Base-by-base conservation (phyloP, 345 rosid species). In the Ricinus communis region DNA sequence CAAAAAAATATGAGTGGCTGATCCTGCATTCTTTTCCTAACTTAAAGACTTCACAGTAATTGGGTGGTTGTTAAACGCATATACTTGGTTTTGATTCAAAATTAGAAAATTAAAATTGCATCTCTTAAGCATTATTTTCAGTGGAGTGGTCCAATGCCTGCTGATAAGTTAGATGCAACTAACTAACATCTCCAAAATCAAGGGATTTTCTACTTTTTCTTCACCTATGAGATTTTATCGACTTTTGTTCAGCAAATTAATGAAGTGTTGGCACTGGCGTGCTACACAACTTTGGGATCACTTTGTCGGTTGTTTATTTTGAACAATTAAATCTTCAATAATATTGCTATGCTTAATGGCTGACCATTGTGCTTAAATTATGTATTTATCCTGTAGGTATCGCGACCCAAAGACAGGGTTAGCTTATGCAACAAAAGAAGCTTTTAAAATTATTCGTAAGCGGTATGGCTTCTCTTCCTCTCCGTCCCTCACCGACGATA, bases 351-450 rank as follows among this genome's bases (percentile, higher is more conserved):
- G n/a, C n/a, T n/a, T n/a, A n/a, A n/a, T n/a, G n/a, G n/a, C n/a
- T n/a, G n/a, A n/a, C n/a, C n/a, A 40, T 24, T 45, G n/a, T 38
- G 47, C 38, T 27, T 64, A 51, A 45, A 36, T 65, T 78, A 33
- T 68, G 33, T 22, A 63, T 73, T 36, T 56, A 61, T 78, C 56
- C 60, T 72, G 71, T 69, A 95, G 99, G 80, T 95, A 92, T 75
- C 84, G 87, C 15, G 99, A 95, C 86, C 97, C 99, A 63, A 91
- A 83, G 86, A 89, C 97, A n/a, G 96, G 97, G 28, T 75, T 84
- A 56, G 87, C 96, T 53, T 92, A 91, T 79, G 93, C 99, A 31
- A 92, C 92, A 18, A 86, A 59, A 69, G 97, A 90, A 77, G 97
- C 96, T 68, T 95, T 92, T 76, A 90, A 85, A 84, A 88, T 86